Base-by-base conservation (phyloP, 371 early-diverging fungal species). In the Neoconidiobolus thromboides region DNA sequence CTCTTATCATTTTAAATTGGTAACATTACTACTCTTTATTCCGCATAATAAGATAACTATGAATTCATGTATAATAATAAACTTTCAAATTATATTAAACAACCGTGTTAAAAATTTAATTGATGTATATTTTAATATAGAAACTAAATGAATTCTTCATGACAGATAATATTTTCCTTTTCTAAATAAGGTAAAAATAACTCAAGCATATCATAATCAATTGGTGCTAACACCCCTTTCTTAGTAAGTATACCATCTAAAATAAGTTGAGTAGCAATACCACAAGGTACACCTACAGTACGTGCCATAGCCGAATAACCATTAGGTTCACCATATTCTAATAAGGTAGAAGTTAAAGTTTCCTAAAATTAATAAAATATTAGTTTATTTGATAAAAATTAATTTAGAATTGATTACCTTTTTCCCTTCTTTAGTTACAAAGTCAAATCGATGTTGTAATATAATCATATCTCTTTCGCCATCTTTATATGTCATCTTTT, bases 211-310 rank as follows among this genome's bases (percentile, higher is more conserved):
- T 87, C 92, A 36, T 75, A 65, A 1, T 82, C 71, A 85, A 93
- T 91, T 48, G 98, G 98, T n/a, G 92, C 94, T 63, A 96, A 64
- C 15, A 97, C 86, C 66, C 98, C 98, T 53, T 69, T 77, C 53
- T 74, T 72, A 55, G 71, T 78, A 65, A 84, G 70, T 1, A 68
- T 68, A 26, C 91, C 90, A 64, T 93, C 85, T 64, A 97, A 73
- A 3, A 97, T 74, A 65, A 95, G 73, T 69, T 95, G 88, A 5
- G 85, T 80, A 39, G 92, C 94, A 70, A 98, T 92, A 68, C 91
- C 98, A 62, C 93, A 93, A 47, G 98, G 98, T 47, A 90, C 79
- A 63, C 96, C 96, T 40, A 98, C 98, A n/a, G 96, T 90, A 65
- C 79, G 89, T 48, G 98, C 96, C 98, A 98, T 98, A 48, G 96